Evolutionary conservation across 2,329 filamentous ascomycete species (phyloP), one percentile per base, ranked within the genome.

Genomic region (Aspergillus fischeri): DNA sequence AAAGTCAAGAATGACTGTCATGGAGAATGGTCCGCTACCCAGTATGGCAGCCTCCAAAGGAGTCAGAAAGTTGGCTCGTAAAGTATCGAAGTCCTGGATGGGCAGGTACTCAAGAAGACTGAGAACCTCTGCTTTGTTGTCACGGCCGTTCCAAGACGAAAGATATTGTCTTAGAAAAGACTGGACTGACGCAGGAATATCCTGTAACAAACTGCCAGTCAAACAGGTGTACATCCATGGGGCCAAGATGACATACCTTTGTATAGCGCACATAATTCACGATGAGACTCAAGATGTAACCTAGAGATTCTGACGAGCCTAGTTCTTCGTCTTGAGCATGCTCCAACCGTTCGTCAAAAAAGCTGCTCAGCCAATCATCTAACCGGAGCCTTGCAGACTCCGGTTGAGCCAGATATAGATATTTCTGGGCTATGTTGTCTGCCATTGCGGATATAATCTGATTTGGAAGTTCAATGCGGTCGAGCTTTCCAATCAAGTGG

Each of bases 401-500:
- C 1, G 86, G 83, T 51, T 83, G 81, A 29, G 90, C 75, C n/a
- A 89, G 75, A 35, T 91, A 76, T 25, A 93, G 78, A 54, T 79
- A 83, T 68, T 93, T 94, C 70, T 93, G 90, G 1, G 93, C 81
- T 29, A 95, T 77, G 3, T 88, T 88, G 67, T 95, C 89, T 1
- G 83, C 84, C 14, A 95, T 77, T 3, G 90, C 85, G 4, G 91
- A 89, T 44, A 92, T 85, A 1, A 95, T 79, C 72, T 96, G 91
- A 61, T 89, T 92, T 0, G 91, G 91, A 44, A 92, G 77, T 71
- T 94, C 89, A 27, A 96, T 86, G 63, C 82, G 89, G 64, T 95
- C 90, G 8, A 96, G 73, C 56, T 84, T 88, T 48, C 83, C 82
- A 5, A 91, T 86, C 58, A 96, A 87, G 51, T 84, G 80, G 25